phyloP scores from a whole-genome alignment of 306 rosid genomes.

The Rosa chinensis region DNA sequence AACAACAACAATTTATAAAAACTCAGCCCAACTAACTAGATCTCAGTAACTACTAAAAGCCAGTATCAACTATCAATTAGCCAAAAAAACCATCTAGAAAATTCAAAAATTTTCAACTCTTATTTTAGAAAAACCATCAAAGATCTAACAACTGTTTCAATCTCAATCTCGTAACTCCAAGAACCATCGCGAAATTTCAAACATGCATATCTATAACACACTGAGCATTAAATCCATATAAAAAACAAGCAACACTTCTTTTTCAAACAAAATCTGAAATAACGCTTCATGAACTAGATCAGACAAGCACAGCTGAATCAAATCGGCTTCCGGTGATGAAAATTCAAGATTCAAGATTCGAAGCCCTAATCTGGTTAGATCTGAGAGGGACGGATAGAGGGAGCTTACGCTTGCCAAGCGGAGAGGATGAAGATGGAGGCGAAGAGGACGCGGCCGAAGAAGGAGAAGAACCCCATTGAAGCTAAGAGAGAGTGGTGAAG shows the following conservation, averaged over 20 bases:
- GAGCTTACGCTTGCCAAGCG: slow-evolving; percentile 79
- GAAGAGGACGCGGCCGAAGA: slow-evolving; percentile 85
- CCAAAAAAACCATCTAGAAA: neutral
- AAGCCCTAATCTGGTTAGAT: slow-evolving; percentile 30
- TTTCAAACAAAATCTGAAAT: neutral
- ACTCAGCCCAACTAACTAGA: neutral
- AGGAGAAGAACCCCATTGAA: slow-evolving; percentile 75
- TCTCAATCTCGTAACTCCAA: neutral
- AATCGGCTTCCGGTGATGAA: neutral
- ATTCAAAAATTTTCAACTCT: neutral
- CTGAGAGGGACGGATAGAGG: slow-evolving; percentile 10
- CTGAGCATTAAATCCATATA: neutral
- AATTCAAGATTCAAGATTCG: no score
- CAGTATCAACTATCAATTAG: neutral
- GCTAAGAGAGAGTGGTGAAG: neutral
- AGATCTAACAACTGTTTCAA: neutral
- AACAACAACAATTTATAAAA: neutral
- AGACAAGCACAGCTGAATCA: neutral
- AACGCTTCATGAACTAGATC: neutral
- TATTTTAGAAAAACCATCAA: neutral
- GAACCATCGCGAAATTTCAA: no score
- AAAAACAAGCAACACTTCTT: neutral
- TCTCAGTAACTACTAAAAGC: slow-evolving; percentile 3
- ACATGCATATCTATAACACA: neutral
- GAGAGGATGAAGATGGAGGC: slow-evolving; percentile 92